Base-by-base conservation (phyloP, 2,329 filamentous ascomycete genomes). In the Trichoderma guizhouense region DNA sequence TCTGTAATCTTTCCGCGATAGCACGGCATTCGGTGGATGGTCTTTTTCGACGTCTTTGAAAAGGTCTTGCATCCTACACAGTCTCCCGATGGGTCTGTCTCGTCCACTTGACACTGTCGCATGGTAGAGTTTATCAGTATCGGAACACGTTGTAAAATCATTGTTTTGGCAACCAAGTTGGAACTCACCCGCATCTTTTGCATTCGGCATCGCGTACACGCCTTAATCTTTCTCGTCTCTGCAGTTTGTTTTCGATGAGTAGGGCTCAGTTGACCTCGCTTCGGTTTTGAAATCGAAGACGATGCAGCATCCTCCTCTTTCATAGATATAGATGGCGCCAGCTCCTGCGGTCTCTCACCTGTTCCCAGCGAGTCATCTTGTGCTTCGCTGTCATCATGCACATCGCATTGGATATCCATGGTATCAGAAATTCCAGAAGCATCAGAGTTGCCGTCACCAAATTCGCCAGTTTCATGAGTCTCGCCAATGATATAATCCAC, bases 11-110 rank as follows among this genome's bases (percentile, higher is more conserved):
- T 84, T 73, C 79, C 81, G 14, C 86, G 82, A 15, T 81, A 76
- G 71, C 86, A 88, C 0, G 81, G 80, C 5, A 84, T 75, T 28
- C 79, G 78, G 69, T 87, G 85, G 6, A 87, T 82, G 2, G 84
- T 83, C 73, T 85, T 87, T 51, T 82, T 83, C 0, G 84, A 86
- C 1, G 79, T 79, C 32, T 76, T 78, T 12, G 79, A 77, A 3
- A 85, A 79, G 1, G 74, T 76, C 7, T 76, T 72, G 73, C 86
- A 88, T 2, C 81, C 82, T 3, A 78, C 11, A 75, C 86, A 88
- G 6, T 79, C 76, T 15, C 77, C 78, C 21, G 79, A 55, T 15
- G 79, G 74, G 60, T 81, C 74, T 9, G 74, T 71, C 11, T 78
- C 73, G 61, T 81, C 74, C 11, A 75, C 71, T 11, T 74, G 71